These are phyloP conservation scores for Aspergillus olivimuriae DNA, from an alignment of 495 filamentous ascomycete species.

Conservation along the genomic window DNA sequence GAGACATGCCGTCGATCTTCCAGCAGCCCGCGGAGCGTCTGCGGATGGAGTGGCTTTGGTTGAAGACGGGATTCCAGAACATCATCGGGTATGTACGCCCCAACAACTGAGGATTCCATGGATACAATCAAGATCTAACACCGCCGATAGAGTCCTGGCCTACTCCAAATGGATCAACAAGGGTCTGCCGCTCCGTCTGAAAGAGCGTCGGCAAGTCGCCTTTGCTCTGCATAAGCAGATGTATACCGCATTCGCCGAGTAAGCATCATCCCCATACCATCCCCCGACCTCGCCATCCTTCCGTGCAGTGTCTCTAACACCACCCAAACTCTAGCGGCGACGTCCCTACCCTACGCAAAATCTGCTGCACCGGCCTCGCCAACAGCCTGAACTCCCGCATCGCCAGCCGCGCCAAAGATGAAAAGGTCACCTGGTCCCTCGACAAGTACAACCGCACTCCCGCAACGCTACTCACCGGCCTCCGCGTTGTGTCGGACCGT, in stretches of 20 bases:
- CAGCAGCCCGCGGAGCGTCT: constrained; percentile 34
- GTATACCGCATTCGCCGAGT: constrained; percentile 66
- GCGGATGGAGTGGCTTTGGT: constrained; percentile 40
- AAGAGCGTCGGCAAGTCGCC: constrained; percentile 34
- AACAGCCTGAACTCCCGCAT: constrained; percentile 51
- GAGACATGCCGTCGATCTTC: constrained; percentile 51
- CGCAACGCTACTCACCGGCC: constrained; percentile 30
- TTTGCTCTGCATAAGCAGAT: constrained; percentile 58
- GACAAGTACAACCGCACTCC: constrained; percentile 55
- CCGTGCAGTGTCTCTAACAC: not conserved
- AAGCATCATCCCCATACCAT: constrained; percentile 16
- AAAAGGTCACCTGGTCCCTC: constrained; percentile 59
- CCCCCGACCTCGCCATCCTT: not conserved
- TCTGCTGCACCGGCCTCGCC: constrained; percentile 57
- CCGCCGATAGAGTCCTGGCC: constrained; percentile 32
- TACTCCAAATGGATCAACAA: constrained; percentile 32
- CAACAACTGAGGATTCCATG: not conserved
- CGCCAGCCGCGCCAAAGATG: constrained; percentile 40
- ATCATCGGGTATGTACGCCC: constrained; percentile 30
- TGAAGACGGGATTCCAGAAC: constrained; percentile 35
- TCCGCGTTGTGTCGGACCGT: constrained; percentile 54
- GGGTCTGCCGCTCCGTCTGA: constrained; percentile 32
- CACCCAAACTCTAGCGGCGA: constrained; percentile 44
- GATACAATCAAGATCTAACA: constrained; percentile 10
- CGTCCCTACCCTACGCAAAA: constrained; percentile 43